Conservation (phyloP, 805 yeast genomes). For the Lachancea sp. region DNA sequence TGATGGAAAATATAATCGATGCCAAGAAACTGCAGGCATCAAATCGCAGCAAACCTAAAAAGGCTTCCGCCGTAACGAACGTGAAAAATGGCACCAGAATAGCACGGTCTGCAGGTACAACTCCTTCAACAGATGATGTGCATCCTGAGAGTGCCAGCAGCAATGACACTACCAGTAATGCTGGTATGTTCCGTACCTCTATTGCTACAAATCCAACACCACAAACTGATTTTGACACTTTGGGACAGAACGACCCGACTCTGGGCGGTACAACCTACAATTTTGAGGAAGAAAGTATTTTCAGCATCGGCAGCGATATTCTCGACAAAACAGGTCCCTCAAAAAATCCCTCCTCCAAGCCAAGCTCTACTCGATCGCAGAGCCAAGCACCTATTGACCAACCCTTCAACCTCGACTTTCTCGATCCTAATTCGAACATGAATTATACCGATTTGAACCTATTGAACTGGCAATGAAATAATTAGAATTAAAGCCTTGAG, state of each 20-base stretch:
- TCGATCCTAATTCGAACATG: conserved; percentile 15
- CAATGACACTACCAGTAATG: conserved; percentile 10
- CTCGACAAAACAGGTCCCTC: conserved; percentile 8
- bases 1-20: conserved; percentile 2
- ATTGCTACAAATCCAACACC: conserved; percentile 13
- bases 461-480: conserved; percentile 22
- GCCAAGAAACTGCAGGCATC: conserved; percentile 5
- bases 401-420: conserved; percentile 17
- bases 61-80: conserved; percentile 12
- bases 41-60: conserved; percentile 3
- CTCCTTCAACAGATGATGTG: conserved; percentile 11
- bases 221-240: conserved; percentile 13
- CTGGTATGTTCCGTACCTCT: conserved; percentile 6
- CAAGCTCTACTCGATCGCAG: conserved; percentile 2
- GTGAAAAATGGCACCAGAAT: conserved; percentile 12
- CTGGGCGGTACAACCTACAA: conserved; percentile 9
- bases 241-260: conserved; percentile 11
- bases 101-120: conserved; percentile 12
- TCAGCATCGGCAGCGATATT: conserved; percentile 5
- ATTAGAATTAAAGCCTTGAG: too few relatives aligned
- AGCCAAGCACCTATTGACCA: conserved; percentile 4
- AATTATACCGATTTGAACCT: conserved; percentile 23
- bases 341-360: conserved; percentile 3
- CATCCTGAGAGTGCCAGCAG: conserved; percentile 10
- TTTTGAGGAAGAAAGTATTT: conserved; percentile 10